Evolutionary conservation across 176 grass and related monocot species (phyloP), one percentile per base, ranked within the genome.

Genomic region (Eragrostis nindensis): DNA sequence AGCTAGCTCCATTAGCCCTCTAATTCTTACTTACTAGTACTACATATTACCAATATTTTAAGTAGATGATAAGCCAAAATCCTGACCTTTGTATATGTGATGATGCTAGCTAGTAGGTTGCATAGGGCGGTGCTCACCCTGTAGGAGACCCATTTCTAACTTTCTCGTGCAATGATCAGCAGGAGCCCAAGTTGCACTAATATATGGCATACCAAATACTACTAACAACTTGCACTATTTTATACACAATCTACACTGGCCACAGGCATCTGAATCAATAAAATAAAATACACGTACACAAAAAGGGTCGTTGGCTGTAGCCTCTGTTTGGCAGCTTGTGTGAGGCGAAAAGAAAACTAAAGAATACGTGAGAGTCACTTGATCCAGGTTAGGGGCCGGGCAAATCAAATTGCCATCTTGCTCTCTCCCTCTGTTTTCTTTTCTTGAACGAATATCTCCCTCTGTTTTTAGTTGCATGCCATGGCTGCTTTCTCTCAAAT

Each of bases 271-370:
- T 42, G 8, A 66, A 71, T 71, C 5, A 73, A 56, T 59, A 71
- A 53, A 82, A 62, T 16, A 73, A 17, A 42, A 15, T 39, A 2
- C 18, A 24, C n/a, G 7, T 6, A 66, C 44, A 74, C 25, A 62
- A 21, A n/a, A 70, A 50, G 73, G 52, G 14, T 22, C 73, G 70
- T 27, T 21, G 7, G 15, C 5, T 77, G 64, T 18, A 46, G 56
- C 47, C 57, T 86, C 55, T 64, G 36, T 72, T 79, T 74, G 84
- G 76, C 69, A 66, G 45, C 48, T 74, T 67, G 10, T 80, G 39
- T 80, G 46, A 64, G 4, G 13, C 21, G n/a, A 76, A 26, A 66
- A 83, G 7, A 47, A n/a, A 11, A 36, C 8, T 56, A 56, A 56
- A 24, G 1, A 15, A 38, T 9, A 16, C 0, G 0, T 3, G 36